A percentile compares a stretch with the other conserved stretches of the same genome.
These are phyloP conservation scores for Colletotrichum sp. DNA, from an alignment of 2,329 filamentous ascomycete species.

Conservation along the genomic window DNA sequence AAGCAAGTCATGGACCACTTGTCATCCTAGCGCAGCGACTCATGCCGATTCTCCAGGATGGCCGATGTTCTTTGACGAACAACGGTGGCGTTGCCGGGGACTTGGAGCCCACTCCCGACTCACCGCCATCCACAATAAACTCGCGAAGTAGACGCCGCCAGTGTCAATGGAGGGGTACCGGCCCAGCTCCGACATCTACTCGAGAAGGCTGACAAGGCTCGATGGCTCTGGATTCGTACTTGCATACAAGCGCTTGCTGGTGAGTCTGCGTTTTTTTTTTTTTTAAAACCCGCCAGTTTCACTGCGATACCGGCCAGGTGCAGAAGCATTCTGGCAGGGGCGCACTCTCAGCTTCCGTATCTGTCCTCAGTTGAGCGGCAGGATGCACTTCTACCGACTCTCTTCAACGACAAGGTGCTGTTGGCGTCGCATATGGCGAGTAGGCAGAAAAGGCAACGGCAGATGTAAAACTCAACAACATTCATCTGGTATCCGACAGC, in stretches of 20 bases:
- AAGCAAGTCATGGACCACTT: conserved; percentile 6
- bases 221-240: neutral
- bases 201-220: conserved; percentile 14
- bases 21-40: conserved; percentile 10
- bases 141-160: neutral
- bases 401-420: neutral
- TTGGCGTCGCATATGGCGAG: neutral
- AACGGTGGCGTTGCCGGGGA: conserved; percentile 8
- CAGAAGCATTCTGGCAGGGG: neutral
- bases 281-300: neutral
- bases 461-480: neutral
- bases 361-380: neutral
- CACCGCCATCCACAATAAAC: conserved; percentile 17
- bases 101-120: conserved; percentile 1
- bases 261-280: neutral
- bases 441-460: neutral
- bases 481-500: neutral
- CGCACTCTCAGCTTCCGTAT: neutral
- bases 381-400: neutral
- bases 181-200: neutral
- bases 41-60: conserved; percentile 12
- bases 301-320: conserved; percentile 11
- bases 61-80: neutral
- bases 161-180: neutral
- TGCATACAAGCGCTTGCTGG: neutral